Percentiles rank a stretch among this genome's conserved stretches.
These are phyloP conservation scores for Emergomyces pasteurianus DNA, from an alignment of 2,329 filamentous ascomycete species.

Conservation along the genomic window DNA sequence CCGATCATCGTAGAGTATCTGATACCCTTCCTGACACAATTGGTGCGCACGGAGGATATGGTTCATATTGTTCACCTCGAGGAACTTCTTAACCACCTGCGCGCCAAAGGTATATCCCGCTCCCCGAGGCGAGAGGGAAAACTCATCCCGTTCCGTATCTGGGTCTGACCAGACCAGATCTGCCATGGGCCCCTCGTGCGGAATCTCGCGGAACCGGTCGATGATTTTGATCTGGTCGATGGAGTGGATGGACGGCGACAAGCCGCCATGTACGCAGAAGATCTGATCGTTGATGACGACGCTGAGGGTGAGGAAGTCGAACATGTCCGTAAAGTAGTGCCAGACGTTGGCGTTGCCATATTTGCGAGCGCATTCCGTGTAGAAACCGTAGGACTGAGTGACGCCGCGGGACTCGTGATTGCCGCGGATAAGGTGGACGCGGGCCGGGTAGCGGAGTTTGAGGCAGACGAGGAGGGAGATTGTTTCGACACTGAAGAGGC, in stretches of 20 bases:
- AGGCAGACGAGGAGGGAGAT: constrained; percentile 96
- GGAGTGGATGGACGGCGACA: constrained; percentile 85
- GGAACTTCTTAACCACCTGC: constrained; percentile 95
- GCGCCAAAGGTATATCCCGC: constrained; percentile 96
- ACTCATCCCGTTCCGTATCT: constrained; percentile 94
- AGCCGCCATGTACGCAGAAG: constrained; percentile 92
- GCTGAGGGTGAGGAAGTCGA: constrained; percentile 91
- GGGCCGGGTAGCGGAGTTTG: constrained; percentile 90
- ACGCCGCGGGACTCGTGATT: constrained; percentile 97
- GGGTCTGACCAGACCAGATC: constrained; percentile 98
- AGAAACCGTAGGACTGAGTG: constrained; percentile 97
- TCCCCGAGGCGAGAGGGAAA: constrained; percentile 82
- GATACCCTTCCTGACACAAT: constrained; percentile 94
- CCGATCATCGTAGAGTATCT: constrained; percentile 89
- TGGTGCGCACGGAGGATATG: constrained; percentile 98
- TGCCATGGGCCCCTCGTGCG: constrained; percentile 98
- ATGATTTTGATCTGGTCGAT: constrained; percentile 99
- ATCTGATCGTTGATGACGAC: constrained; percentile 99
- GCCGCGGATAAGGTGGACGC: constrained; percentile 89
- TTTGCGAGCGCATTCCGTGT: constrained; percentile 94
- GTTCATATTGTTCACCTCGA: constrained; percentile 94
- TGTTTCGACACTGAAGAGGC: constrained; percentile 97
- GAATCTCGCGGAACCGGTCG: constrained; percentile 95
- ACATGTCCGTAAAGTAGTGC: constrained; percentile 99
- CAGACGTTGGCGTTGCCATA: constrained; percentile 98